phyloP scores from a whole-genome alignment of 495 filamentous ascomycete genomes.

The Talaromyces trachyspermus region DNA sequence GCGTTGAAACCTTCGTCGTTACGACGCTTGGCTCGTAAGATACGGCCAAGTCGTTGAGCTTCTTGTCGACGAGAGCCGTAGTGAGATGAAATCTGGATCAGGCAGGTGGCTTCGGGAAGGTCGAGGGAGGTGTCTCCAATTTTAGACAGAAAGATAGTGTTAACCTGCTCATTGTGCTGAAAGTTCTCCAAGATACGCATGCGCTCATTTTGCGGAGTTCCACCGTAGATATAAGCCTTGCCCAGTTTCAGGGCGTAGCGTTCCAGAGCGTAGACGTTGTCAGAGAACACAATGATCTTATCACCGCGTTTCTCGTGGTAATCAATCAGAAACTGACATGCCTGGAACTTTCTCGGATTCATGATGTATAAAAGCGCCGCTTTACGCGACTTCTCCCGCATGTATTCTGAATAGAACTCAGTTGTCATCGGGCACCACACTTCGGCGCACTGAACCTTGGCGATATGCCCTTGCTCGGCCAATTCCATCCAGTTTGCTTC shows the following conservation, averaged over 20 bases:
- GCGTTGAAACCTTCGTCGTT: constrained; percentile 99
- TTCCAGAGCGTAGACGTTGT: constrained; percentile 93
- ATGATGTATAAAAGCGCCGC: constrained; percentile 81
- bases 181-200: constrained; percentile 92
- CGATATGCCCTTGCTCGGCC: constrained; percentile 93
- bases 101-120: constrained; percentile 89
- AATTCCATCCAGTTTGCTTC: constrained; percentile 99
- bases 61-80: constrained; percentile 97
- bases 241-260: constrained; percentile 75
- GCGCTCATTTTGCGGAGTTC: constrained; percentile 78
- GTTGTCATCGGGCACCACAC: constrained; percentile 99
- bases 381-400: constrained; percentile 63
- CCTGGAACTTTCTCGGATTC: constrained; percentile 97
- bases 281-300: constrained; percentile 98
- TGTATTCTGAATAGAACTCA: constrained; percentile 94
- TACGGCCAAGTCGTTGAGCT: constrained; percentile 88
- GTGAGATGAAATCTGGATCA: constrained; percentile 98
- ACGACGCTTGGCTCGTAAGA: constrained; percentile 88
- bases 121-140: constrained; percentile 98
- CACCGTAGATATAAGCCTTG: constrained; percentile 91
- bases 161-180: constrained; percentile 86
- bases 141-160: constrained; percentile 95
- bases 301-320: constrained; percentile 95
- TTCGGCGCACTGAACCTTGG: constrained; percentile 94
- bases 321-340: constrained; percentile 93